Conservation (phyloP, 306 rosid species). For the Luffa acutangula region DNA sequence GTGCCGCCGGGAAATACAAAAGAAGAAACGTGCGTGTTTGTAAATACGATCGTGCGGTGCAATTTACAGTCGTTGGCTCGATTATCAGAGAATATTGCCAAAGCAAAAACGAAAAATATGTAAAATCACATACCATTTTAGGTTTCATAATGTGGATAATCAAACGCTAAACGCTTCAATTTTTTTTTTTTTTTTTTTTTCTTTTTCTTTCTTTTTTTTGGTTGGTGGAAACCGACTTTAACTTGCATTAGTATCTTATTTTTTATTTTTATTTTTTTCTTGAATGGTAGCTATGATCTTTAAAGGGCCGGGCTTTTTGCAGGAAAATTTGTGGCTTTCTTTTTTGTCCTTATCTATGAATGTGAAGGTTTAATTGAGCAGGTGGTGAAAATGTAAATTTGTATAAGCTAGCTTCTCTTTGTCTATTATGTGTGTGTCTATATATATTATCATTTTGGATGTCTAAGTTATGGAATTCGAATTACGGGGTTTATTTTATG, state of each 20-base stretch:
- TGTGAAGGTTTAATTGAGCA: neutral
- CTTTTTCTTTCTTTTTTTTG: neutral
- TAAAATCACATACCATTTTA: neutral
- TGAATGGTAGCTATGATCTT: neutral
- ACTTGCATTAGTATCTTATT: neutral
- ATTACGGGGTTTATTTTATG: neutral
- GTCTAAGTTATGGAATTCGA: neutral
- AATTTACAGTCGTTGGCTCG: constrained; percentile 47
- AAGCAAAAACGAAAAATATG: neutral
- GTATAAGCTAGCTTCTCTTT: neutral
- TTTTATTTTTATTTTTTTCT: neutral
- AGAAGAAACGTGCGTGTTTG: constrained; percentile 49
- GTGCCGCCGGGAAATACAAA: constrained; percentile 46
- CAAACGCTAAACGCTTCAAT: neutral
- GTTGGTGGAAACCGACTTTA: neutral
- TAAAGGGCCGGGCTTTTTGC: neutral
- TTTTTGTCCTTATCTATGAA: neutral
- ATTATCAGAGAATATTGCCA: constrained; percentile 24
- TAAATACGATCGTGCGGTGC: constrained; percentile 48
- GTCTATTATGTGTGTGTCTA: neutral
- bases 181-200: neutral
- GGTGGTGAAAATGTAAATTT: neutral
- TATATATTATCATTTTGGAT: neutral
- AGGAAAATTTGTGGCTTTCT: neutral
- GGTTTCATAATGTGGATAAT: neutral